Evolutionary conservation across 1,139 yeast species (phyloP).

Genomic region (Geotrichum bryndzae): DNA sequence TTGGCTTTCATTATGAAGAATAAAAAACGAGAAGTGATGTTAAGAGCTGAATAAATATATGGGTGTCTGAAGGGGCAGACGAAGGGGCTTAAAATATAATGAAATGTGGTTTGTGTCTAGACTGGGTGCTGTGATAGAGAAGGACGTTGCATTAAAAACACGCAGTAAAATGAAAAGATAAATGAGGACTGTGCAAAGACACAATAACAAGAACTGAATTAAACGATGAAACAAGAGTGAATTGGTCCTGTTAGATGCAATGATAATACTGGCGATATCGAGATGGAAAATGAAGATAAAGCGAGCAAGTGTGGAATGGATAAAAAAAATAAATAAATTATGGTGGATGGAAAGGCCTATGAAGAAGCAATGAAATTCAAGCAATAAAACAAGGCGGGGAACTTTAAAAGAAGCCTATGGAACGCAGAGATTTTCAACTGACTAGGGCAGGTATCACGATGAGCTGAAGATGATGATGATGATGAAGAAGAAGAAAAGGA

Average conservation of each 20-base stretch:
- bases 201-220: neutral
- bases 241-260: neutral
- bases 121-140: neutral
- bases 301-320: neutral
- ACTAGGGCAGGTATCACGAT: neutral
- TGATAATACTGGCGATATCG: neutral
- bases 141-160: neutral
- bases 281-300: neutral
- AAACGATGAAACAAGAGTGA: neutral
- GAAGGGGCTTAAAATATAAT: neutral
- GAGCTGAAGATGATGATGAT: neutral
- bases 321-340: neutral
- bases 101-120: neutral
- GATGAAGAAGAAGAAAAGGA: neutral
- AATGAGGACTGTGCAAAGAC: neutral
- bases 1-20: neutral
- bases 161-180: neutral
- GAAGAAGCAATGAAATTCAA: neutral
- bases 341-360: neutral
- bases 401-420: neutral
- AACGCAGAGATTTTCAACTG: neutral
- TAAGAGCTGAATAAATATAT: neutral
- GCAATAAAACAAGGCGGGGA: neutral
- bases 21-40: too few species aligned
- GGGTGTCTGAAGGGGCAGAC: neutral